These are phyloP conservation scores for Coix lacrymajobi DNA, from an alignment of 176 grass and related monocot species.

Conservation along the genomic window DNA sequence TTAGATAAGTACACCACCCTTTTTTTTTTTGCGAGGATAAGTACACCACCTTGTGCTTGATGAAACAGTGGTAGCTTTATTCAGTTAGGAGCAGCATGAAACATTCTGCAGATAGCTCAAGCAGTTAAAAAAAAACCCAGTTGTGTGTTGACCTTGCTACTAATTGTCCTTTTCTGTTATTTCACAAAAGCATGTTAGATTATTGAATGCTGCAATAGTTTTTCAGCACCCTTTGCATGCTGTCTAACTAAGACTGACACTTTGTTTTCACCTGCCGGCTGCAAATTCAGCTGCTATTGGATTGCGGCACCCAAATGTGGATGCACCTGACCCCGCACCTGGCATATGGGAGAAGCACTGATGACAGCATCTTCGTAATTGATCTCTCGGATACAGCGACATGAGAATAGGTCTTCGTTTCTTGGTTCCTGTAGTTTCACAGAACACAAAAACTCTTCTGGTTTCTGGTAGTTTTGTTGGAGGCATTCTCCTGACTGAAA, in stretches of 20 bases:
- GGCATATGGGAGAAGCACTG: background rate
- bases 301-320: background rate
- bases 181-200: background rate
- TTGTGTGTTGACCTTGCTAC: background rate
- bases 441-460: no score
- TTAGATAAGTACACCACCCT: no score
- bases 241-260: background rate
- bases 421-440: no score
- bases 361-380: background rate
- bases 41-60: no score
- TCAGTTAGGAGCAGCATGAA: background rate
- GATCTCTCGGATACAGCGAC: no score
- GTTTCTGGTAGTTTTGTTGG: no score
- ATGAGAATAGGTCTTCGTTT: no score
- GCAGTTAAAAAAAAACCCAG: background rate
- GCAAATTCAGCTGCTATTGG: background rate
- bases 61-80: no score
- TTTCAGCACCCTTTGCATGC: background rate
- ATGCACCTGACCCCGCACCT: background rate
- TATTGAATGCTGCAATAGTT: background rate
- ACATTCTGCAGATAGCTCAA: background rate
- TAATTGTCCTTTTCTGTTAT: background rate
- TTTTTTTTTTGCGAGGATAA: no score
- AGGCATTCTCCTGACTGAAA: no score
- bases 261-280: background rate